phyloP scores from a whole-genome alignment of 164 flowering plant species.

The Echeveria elegans region DNA sequence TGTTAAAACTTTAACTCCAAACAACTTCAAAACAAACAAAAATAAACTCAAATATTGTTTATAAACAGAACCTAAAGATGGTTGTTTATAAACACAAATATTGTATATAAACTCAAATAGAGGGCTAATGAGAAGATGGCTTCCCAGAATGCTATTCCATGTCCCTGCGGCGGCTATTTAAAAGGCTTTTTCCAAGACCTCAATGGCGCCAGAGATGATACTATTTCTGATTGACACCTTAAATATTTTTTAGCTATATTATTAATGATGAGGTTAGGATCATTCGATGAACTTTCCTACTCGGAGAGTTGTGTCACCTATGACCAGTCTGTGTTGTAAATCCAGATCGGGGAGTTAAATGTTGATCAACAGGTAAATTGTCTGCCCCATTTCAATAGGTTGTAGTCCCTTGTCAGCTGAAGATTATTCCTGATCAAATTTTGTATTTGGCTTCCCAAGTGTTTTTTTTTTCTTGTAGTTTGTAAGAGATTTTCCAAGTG shows the following conservation, averaged over 20 bases:
- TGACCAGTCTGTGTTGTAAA: neutral
- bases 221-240: neutral
- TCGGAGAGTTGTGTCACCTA: neutral
- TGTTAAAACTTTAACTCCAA: too few relatives aligned
- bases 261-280: neutral
- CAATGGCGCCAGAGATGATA: constrained; percentile 19
- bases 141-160: constrained; percentile 91
- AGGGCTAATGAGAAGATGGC: constrained; percentile 83
- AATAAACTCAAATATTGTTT: too few relatives aligned
- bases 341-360: neutral
- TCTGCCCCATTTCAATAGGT: neutral
- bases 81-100: too few relatives aligned
- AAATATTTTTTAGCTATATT: neutral
- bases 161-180: constrained; percentile 97
- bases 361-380: neutral
- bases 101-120: too few relatives aligned
- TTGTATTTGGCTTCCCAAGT: constrained; percentile 3
- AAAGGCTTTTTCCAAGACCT: constrained; percentile 64
- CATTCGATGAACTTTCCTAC: neutral
- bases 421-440: neutral
- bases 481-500: too few relatives aligned
- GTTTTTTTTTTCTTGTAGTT: too few relatives aligned
- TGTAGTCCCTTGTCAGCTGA: neutral
- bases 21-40: too few relatives aligned
- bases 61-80: too few relatives aligned